Conservation (phyloP, 768 basidiomycete genomes). For the Melanogaster broomeanus region DNA sequence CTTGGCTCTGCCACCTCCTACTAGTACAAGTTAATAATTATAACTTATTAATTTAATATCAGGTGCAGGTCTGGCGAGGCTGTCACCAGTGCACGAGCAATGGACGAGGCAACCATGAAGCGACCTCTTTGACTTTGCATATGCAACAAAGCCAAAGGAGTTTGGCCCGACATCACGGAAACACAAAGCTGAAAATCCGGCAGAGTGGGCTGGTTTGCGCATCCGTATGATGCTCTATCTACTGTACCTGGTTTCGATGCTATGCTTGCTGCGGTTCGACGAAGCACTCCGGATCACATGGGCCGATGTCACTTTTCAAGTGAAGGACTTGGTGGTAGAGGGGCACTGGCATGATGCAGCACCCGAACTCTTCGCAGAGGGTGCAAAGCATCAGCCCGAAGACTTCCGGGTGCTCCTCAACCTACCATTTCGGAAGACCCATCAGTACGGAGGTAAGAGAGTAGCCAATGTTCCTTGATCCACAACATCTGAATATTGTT, state of each 20-base stretch:
- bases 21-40: background rate
- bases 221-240: slow-evolving; percentile 28
- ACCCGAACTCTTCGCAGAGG: background rate
- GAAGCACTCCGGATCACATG: slow-evolving; percentile 35
- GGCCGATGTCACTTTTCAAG: slow-evolving; percentile 21
- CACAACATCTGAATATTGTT: too few species aligned
- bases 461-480: too few species aligned
- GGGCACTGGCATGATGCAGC: slow-evolving; percentile 1
- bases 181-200: slow-evolving; percentile 7
- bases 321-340: background rate
- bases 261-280: slow-evolving; percentile 36
- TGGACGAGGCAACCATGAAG: slow-evolving; percentile 26
- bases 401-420: slow-evolving; percentile 16
- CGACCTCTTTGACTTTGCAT: slow-evolving; percentile 28
- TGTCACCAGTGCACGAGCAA: slow-evolving; percentile 28
- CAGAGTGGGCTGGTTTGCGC: slow-evolving; percentile 27
- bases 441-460: slow-evolving; percentile 33
- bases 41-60: background rate
- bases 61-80: slow-evolving; percentile 25
- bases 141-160: slow-evolving; percentile 15
- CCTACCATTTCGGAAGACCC: slow-evolving; percentile 31
- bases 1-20: background rate
- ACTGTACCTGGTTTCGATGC: slow-evolving; percentile 34
- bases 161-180: slow-evolving; percentile 6
- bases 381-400: background rate